These are phyloP conservation scores for Helichrysum umbraculigerum DNA, from an alignment of 129 eudicot genomes.

Conservation along the genomic window DNA sequence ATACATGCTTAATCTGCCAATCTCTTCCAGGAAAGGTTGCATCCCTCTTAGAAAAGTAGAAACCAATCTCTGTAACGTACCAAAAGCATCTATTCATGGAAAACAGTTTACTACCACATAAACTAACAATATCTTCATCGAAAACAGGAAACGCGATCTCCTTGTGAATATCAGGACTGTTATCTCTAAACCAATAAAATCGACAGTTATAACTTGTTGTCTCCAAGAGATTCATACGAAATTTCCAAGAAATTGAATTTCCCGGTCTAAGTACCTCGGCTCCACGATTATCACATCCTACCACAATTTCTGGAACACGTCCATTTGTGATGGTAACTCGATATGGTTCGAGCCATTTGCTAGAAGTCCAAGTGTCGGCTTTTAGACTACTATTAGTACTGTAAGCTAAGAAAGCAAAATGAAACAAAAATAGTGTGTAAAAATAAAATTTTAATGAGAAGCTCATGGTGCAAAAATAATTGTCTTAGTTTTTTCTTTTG, in stretches of 20 bases:
- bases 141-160: not conserved
- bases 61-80: not conserved
- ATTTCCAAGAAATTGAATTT: not conserved
- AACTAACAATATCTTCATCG: not conserved
- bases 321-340: conserved; percentile 6
- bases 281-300: conserved; percentile 4
- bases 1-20: too few species aligned
- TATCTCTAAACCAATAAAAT: not conserved
- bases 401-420: not conserved
- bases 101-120: conserved; percentile 7
- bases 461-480: too few species aligned
- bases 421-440: too few species aligned
- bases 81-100: conserved; percentile 6
- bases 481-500: too few species aligned
- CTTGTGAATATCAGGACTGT: too few species aligned
- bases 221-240: not conserved
- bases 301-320: not conserved
- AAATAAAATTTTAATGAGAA: too few species aligned
- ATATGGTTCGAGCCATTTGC: conserved; percentile 28
- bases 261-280: not conserved
- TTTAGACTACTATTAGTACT: not conserved
- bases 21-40: not conserved
- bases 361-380: not conserved
- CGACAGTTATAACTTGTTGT: not conserved
- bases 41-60: not conserved